These are phyloP conservation scores for Diaporthe citri DNA, from an alignment of 2,329 filamentous ascomycete species.

Conservation along the genomic window DNA sequence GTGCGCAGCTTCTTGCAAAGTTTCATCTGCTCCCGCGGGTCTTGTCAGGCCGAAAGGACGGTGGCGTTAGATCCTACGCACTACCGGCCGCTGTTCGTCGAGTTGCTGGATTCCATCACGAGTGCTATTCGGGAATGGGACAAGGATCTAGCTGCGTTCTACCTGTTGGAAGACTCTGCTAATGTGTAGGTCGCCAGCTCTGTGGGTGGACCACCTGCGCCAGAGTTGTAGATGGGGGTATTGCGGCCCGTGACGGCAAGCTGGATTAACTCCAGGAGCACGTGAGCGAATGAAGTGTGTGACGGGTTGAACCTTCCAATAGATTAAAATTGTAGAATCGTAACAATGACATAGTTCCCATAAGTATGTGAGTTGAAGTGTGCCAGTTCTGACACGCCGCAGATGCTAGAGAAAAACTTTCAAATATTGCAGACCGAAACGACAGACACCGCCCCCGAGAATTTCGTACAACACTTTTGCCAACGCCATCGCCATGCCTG, in stretches of 20 bases:
- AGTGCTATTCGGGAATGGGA: background rate
- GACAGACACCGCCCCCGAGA: background rate
- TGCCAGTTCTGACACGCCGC: background rate
- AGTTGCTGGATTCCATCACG: background rate
- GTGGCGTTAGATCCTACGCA: background rate
- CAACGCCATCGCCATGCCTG: conserved; percentile 25
- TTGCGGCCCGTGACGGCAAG: background rate
- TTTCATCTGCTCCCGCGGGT: background rate
- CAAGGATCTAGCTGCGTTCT: background rate
- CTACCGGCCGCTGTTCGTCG: background rate
- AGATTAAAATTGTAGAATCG: conserved; percentile 12
- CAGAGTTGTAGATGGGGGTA: background rate
- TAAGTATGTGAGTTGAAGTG: background rate
- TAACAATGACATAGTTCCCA: background rate
- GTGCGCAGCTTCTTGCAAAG: background rate
- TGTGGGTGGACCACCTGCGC: background rate
- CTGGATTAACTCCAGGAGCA: no score
- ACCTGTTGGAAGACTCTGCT: background rate
- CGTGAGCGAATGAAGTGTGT: no score
- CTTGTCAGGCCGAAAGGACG: background rate
- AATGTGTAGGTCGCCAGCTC: background rate
- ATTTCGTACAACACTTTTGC: conserved; percentile 6
- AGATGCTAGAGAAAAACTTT: background rate
- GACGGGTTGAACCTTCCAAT: background rate
- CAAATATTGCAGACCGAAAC: background rate